These are phyloP conservation scores for Leccinum boreale DNA, from an alignment of 768 basidiomycete species.

Conservation along the genomic window DNA sequence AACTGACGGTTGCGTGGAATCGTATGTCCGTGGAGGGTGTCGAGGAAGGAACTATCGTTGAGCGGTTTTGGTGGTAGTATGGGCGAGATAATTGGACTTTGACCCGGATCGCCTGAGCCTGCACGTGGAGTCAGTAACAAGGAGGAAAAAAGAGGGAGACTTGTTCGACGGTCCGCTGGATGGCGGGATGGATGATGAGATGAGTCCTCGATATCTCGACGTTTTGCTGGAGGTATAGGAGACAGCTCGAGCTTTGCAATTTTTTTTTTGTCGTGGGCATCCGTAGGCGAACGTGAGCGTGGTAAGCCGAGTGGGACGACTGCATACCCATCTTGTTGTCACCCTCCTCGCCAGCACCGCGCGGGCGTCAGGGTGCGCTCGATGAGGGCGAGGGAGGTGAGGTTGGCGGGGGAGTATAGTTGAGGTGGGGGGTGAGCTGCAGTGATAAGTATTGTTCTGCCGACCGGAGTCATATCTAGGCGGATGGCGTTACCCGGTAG, in stretches of 20 bases:
- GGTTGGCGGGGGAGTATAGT: no score
- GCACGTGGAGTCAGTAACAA: conserved; percentile 11
- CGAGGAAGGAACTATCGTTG: conserved; percentile 87
- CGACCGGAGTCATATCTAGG: no score
- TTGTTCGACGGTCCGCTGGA: conserved; percentile 84
- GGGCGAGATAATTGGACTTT: conserved; percentile 70
- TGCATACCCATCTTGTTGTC: conserved; percentile 78
- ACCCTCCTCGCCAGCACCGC: conserved; percentile 65
- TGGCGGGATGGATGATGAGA: conserved; percentile 84
- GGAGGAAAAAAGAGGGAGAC: conserved; percentile 20
- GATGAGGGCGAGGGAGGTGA: no score
- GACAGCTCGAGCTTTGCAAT: conserved; percentile 96
- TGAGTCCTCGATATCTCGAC: conserved; percentile 98
- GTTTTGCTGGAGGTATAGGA: conserved; percentile 95
- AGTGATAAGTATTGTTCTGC: no score
- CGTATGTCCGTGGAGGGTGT: conserved; percentile 77
- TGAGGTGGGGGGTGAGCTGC: no score
- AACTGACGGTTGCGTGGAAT: no score
- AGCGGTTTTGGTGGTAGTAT: conserved; percentile 66
- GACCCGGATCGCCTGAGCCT: conserved; percentile 46
- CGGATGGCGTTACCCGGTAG: no score
- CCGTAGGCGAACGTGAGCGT: conserved; percentile 34
- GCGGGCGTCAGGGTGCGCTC: conserved; percentile 39
- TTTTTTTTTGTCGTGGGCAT: conserved; percentile 99
- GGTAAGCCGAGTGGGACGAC: conserved; percentile 1